phyloP scores from a whole-genome alignment of 2,329 filamentous ascomycete species.

The Phaeosphaeriaceae sp. region DNA sequence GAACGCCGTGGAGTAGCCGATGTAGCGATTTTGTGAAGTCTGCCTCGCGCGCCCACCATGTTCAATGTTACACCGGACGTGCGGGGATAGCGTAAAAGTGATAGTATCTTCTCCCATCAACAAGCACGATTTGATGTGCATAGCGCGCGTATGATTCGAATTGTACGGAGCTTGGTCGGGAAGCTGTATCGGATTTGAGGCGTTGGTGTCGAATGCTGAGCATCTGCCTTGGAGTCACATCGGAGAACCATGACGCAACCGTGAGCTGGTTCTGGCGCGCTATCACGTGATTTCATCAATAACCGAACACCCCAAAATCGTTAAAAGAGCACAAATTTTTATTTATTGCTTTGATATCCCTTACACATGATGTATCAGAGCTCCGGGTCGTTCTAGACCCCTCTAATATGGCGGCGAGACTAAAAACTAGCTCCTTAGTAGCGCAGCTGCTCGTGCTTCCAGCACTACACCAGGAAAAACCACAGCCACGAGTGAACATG shows the following conservation, averaged over 20 bases:
- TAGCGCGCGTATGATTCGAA: neutral
- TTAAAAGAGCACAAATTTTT: no score
- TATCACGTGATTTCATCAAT: slow-evolving; percentile 24
- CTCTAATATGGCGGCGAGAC: no score
- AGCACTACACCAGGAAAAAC: no score
- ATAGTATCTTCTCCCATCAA: neutral
- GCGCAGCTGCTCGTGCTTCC: no score
- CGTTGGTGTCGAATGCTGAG: neutral
- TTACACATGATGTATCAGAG: no score
- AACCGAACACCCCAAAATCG: no score
- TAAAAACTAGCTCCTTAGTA: no score
- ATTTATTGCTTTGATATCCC: no score
- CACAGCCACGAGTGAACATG: no score
- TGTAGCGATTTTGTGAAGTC: slow-evolving; percentile 26
- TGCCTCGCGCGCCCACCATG: slow-evolving; percentile 40
- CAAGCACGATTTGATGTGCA: neutral
- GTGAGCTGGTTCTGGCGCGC: slow-evolving; percentile 1
- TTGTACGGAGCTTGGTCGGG: neutral
- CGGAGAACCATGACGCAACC: neutral
- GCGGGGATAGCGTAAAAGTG: neutral
- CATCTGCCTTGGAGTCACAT: neutral
- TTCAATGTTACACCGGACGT: slow-evolving; percentile 2
- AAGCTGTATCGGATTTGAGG: neutral
- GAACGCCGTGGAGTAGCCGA: slow-evolving; percentile 29
- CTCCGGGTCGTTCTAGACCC: no score